Conservation (phyloP, 768 basidiomycete species). For the Hysterangium stoloniferum region DNA sequence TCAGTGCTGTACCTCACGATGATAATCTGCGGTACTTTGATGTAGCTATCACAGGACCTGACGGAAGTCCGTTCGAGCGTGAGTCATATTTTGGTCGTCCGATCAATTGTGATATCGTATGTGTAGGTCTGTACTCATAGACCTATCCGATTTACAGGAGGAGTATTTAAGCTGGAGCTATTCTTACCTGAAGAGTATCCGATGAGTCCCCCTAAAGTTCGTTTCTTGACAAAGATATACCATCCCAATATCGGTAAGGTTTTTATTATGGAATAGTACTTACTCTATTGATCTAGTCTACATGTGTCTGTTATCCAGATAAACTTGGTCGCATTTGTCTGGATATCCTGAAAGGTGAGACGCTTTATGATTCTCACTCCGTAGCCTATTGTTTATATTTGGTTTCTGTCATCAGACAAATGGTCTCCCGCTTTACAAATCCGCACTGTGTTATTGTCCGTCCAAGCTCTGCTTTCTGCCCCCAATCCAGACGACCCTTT, state of each 20-base stretch:
- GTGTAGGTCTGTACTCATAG: background rate
- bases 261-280: background rate
- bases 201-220: conserved; percentile 97
- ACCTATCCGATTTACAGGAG: conserved; percentile 43
- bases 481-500: conserved; percentile 97
- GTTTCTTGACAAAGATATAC: conserved; percentile 97
- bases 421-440: conserved; percentile 99
- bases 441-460: conserved; percentile 91
- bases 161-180: conserved; percentile 90
- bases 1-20: conserved; percentile 90
- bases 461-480: conserved; percentile 93
- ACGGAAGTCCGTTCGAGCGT: conserved; percentile 89
- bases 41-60: conserved; percentile 92
- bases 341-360: conserved; percentile 90
- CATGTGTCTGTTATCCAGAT: conserved; percentile 41
- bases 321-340: conserved; percentile 98
- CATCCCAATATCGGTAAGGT: conserved; percentile 96
- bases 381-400: conserved; percentile 5
- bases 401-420: conserved; percentile 58
- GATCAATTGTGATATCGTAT: background rate
- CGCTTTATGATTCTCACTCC: background rate
- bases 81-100: conserved; percentile 27
- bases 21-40: conserved; percentile 99
- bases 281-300: background rate
- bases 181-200: conserved; percentile 99